These are phyloP conservation scores for Camelina neglecta DNA, from an alignment of 345 rosid species.

Conservation along the genomic window DNA sequence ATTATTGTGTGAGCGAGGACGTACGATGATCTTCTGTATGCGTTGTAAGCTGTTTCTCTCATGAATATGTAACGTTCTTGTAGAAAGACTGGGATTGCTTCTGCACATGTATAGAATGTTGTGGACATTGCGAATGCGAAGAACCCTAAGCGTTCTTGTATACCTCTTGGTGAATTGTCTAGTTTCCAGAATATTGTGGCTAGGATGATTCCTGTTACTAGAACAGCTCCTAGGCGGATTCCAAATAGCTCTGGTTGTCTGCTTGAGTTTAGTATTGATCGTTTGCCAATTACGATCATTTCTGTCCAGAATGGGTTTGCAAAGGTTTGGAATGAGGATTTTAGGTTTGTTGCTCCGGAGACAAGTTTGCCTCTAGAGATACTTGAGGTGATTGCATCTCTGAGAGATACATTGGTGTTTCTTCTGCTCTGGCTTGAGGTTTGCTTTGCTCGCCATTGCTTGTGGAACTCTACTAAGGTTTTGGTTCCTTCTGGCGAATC, in stretches of 20 bases:
- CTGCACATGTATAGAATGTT: conserved; percentile 91
- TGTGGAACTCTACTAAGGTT: conserved; percentile 71
- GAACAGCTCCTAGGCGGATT: conserved; percentile 72
- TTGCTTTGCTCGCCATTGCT: conserved; percentile 55
- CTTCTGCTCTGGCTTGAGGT: conserved; percentile 26
- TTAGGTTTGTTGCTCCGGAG: conserved; percentile 57
- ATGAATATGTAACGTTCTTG: conserved; percentile 94
- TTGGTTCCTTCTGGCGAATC: conserved; percentile 70
- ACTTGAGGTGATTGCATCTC: conserved; percentile 78
- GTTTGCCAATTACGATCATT: conserved; percentile 66
- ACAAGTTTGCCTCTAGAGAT: conserved; percentile 81
- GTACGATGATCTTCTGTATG: conserved; percentile 86
- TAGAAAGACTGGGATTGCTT: conserved; percentile 85
- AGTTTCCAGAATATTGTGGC: conserved; percentile 86
- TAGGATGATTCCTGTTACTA: conserved; percentile 76
- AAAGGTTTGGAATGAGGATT: conserved; percentile 66
- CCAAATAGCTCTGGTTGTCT: conserved; percentile 88
- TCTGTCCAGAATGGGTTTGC: conserved; percentile 86
- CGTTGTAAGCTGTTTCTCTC: conserved; percentile 95
- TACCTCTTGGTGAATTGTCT: conserved; percentile 82
- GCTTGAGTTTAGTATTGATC: conserved; percentile 68
- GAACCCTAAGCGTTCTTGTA: conserved; percentile 87
- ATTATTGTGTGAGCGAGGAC: conserved; percentile 80
- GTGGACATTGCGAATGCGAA: conserved; percentile 95
- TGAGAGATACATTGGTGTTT: conserved; percentile 54